Conservation (phyloP, 768 basidiomycete genomes). For the Cubamyces lactineus region DNA sequence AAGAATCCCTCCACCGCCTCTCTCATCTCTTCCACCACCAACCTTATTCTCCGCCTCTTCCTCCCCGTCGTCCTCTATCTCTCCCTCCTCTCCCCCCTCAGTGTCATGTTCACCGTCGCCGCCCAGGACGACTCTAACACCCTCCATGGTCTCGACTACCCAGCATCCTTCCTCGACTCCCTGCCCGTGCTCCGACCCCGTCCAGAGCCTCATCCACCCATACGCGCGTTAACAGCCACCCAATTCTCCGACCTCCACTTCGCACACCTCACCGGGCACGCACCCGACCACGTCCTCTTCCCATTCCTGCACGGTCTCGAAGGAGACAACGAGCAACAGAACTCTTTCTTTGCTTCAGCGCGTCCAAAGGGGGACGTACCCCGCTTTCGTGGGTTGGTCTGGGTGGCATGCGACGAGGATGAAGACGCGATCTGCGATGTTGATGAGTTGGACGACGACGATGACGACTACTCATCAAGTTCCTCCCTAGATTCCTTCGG, state of each 20-base stretch:
- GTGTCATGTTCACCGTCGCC: slow-evolving; percentile 13
- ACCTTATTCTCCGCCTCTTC: slow-evolving; percentile 13
- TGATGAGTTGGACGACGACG: slow-evolving; percentile 34
- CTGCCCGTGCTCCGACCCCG: slow-evolving; percentile 36
- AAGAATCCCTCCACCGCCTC: slow-evolving; percentile 16
- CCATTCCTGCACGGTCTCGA: slow-evolving; percentile 90
- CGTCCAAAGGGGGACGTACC: slow-evolving; percentile 37
- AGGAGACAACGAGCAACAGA: slow-evolving; percentile 77
- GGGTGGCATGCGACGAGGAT: slow-evolving; percentile 81
- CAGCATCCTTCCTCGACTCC: slow-evolving; percentile 26
- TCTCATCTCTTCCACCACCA: slow-evolving; percentile 15
- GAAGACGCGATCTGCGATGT: slow-evolving; percentile 37
- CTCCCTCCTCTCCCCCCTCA: slow-evolving; percentile 2
- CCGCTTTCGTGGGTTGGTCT: slow-evolving; percentile 68
- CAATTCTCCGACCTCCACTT: slow-evolving; percentile 66
- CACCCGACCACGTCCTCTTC: slow-evolving; percentile 81
- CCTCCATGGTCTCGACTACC: slow-evolving; percentile 28
- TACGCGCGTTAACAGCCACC: slow-evolving; percentile 44
- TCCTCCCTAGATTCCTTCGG: slow-evolving; percentile 34
- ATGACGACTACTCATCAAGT: slow-evolving; percentile 36
- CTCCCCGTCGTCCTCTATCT: slow-evolving; percentile 2
- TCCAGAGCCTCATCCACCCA: slow-evolving; percentile 42
- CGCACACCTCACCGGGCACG: slow-evolving; percentile 66
- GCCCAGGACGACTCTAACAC: slow-evolving; percentile 11
- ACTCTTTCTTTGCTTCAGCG: slow-evolving; percentile 71